These are phyloP conservation scores for Phytophthora palmivora DNA, from an alignment of 352 stramenopile genomes.

Conservation along the genomic window DNA sequence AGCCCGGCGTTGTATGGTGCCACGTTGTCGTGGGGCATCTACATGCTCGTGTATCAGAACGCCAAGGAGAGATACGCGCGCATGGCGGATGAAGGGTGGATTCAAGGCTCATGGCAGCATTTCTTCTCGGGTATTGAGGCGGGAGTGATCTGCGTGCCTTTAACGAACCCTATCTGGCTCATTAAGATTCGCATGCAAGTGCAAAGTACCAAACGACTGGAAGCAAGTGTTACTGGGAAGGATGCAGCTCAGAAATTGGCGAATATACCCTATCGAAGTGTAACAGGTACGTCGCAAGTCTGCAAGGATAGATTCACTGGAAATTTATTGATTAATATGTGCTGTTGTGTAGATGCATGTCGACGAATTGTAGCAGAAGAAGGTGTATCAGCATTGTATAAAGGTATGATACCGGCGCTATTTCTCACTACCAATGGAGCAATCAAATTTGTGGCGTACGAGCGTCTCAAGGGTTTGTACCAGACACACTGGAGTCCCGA, in stretches of 20 bases:
- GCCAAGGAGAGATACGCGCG: constrained; percentile 90
- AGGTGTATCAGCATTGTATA: constrained; percentile 95
- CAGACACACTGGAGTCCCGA: constrained; percentile 63
- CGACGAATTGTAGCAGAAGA: constrained; percentile 95
- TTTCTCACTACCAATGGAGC: constrained; percentile 97
- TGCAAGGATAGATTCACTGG: not conserved
- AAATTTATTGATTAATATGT: constrained; percentile 12
- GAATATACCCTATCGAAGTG: constrained; percentile 70
- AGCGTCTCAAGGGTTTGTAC: constrained; percentile 74
- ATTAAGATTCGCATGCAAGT: constrained; percentile 98
- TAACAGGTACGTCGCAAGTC: constrained; percentile 47
- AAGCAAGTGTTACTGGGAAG: constrained; percentile 54
- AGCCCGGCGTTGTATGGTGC: constrained; percentile 96
- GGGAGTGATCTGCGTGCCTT: constrained; percentile 92
- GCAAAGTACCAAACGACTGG: constrained; percentile 60
- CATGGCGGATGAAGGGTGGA: constrained; percentile 70
- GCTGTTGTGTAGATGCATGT: constrained; percentile 81
- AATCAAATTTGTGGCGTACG: constrained; percentile 94
- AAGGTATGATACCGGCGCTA: constrained; percentile 94
- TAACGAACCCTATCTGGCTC: constrained; percentile 99
- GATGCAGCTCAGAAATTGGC: constrained; percentile 59
- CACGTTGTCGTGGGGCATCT: constrained; percentile 97
- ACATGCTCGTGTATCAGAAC: constrained; percentile 99
- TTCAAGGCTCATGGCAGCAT: constrained; percentile 83
- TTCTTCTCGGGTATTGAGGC: constrained; percentile 86